Percentiles rank a stretch among this genome's conserved stretches.
Conservation (phyloP, 331 rosid genomes). For the Erythrophleum ivorense region DNA sequence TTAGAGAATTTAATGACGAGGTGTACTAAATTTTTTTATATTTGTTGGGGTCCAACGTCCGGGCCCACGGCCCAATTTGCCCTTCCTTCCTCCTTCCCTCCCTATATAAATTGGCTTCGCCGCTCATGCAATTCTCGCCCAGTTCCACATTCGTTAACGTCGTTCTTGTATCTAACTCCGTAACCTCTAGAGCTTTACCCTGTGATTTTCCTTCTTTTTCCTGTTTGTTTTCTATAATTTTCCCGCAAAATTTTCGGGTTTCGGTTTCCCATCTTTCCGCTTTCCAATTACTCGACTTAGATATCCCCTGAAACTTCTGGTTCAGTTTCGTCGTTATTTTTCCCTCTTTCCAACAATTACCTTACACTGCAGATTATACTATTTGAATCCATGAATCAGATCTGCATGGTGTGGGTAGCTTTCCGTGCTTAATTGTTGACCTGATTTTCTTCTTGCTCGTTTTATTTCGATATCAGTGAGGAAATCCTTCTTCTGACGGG, state of each 20-base stretch:
- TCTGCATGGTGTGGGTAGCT: constrained; percentile 55
- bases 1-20: too few relatives aligned
- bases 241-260: constrained; percentile 16
- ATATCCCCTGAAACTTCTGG: neutral
- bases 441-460: too few relatives aligned
- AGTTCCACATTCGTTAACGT: constrained; percentile 42
- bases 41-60: constrained; percentile 29
- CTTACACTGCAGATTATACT: neutral
- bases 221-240: neutral
- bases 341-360: neutral
- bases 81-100: neutral
- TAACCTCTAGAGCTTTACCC: neutral
- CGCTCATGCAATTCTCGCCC: constrained; percentile 81
- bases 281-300: neutral
- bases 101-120: constrained; percentile 55
- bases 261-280: neutral
- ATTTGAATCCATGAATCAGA: constrained; percentile 36
- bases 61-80: constrained; percentile 52
- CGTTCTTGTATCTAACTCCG: neutral
- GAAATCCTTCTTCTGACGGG: constrained; percentile 57
- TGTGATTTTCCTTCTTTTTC: neutral
- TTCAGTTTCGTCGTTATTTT: neutral
- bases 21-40: neutral
- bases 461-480: neutral
- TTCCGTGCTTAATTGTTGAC: constrained; percentile 29